Evolutionary conservation across 306 rosid genomes (phyloP), one percentile per base, ranked within the genome.

Genomic region (Alnus glutinosa): DNA sequence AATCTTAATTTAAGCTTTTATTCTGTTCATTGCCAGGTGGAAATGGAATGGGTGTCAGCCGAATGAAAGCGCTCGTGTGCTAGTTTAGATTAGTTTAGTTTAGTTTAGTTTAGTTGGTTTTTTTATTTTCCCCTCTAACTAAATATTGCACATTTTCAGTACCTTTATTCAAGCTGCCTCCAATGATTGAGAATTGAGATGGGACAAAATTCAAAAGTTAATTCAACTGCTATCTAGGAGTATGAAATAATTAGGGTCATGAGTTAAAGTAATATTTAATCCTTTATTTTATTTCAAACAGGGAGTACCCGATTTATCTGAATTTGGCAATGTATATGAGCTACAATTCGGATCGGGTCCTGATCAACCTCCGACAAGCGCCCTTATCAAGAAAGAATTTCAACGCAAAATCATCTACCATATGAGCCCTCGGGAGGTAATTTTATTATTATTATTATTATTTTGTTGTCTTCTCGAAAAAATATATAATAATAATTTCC

Each of bases 221-320:
- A 70, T 68, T 74, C 77, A 67, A 72, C 74, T 48, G 30, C 13
- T 58, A 3, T 19, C 1, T 5, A 57, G 55, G n/a, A 51, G n/a
- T 13, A 48, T 14, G 55, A 51, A 23, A 23, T 23, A 23, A 23
- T 23, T 23, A 23, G 28, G 28, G 49, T 46, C 9, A 46, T 46
- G 49, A 5, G 30, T 16, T 23, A 13, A 62, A 30, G 32, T 39
- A 50, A 74, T 23, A 23, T 23, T 19, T 51, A 80, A 15, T 74
- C 78, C 0, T 73, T 61, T 52, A 19, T 44, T 76, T 77, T 64
- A 64, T 55, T 14, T 71, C 30, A 77, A 82, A 64, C 85, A 91
- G 99, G 98, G 97, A 12, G 83, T 75, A 74, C 98, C 99, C 5
- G 93, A 95, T 73, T 81, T 95, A 75, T 86, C 99, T 0, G 97